These are phyloP conservation scores for Fusarium sp. DNA, from an alignment of 2,329 filamentous ascomycete species.

Conservation along the genomic window DNA sequence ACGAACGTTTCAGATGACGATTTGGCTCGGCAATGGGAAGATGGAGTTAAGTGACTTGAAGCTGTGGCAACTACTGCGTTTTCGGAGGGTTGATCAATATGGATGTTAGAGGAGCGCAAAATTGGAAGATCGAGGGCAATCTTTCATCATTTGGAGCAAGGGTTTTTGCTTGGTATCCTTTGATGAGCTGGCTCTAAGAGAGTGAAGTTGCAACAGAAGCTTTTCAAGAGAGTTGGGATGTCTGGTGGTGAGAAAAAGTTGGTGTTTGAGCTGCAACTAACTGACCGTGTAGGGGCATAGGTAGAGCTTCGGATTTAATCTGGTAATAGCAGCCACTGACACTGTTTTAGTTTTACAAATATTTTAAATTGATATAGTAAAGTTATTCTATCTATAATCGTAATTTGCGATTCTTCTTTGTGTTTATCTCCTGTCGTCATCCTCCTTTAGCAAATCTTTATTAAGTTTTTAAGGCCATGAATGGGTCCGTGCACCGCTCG, in stretches of 20 bases:
- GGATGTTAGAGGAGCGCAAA: neutral
- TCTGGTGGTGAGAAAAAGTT: constrained; percentile 7
- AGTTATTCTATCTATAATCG: too few relatives aligned
- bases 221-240: neutral
- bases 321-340: neutral
- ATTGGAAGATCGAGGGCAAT: neutral
- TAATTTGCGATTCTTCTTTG: too few relatives aligned
- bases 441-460: neutral
- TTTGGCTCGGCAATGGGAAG: neutral
- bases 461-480: neutral
- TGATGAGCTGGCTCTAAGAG: neutral
- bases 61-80: neutral
- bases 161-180: neutral
- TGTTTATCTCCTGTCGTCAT: neutral
- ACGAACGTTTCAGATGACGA: neutral
- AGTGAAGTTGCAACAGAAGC: neutral
- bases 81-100: neutral
- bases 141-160: neutral
- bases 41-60: neutral
- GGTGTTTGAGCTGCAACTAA: neutral
- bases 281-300: neutral
- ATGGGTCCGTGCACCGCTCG: constrained; percentile 24
- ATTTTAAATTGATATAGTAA: too few relatives aligned
- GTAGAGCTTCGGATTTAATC: neutral
- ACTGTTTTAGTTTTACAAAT: too few relatives aligned